Conservation (phyloP, 2,329 filamentous ascomycete genomes). For the Colletotrichum sp. region DNA sequence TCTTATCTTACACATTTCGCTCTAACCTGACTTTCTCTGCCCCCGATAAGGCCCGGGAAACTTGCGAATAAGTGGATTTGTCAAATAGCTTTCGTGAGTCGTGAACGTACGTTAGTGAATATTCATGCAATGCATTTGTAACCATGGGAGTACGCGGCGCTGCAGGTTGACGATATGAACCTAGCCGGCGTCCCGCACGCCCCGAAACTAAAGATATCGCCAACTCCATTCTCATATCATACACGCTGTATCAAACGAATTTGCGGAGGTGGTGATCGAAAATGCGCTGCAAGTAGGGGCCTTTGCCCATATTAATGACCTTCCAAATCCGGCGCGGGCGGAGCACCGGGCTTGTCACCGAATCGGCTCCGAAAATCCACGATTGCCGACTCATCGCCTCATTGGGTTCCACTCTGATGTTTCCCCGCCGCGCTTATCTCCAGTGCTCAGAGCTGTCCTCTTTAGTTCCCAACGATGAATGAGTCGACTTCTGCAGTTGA, state of each 20-base stretch:
- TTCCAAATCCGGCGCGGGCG: neutral
- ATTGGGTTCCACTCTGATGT: neutral
- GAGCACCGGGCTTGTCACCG: neutral
- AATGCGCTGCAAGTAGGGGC: neutral
- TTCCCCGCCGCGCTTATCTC: slow-evolving; percentile 9
- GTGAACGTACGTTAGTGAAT: neutral
- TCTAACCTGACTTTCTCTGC: neutral
- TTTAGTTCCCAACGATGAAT: neutral
- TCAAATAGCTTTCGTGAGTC: neutral
- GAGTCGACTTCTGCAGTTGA: neutral
- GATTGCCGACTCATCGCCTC: neutral
- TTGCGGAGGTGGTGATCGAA: neutral
- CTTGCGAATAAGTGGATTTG: neutral
- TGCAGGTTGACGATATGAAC: neutral
- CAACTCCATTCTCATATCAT: neutral
- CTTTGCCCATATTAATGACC: neutral
- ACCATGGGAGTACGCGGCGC: neutral
- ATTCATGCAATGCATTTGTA: neutral
- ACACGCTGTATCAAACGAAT: neutral
- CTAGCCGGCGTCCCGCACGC: neutral
- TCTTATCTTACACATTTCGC: neutral
- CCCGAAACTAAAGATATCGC: neutral
- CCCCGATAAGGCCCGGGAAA: neutral
- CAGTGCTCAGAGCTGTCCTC: neutral
- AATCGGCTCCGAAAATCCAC: slow-evolving; percentile 4